Conservation (phyloP, 2,329 filamentous ascomycete genomes). For the Chrysoporthe austroafricana region DNA sequence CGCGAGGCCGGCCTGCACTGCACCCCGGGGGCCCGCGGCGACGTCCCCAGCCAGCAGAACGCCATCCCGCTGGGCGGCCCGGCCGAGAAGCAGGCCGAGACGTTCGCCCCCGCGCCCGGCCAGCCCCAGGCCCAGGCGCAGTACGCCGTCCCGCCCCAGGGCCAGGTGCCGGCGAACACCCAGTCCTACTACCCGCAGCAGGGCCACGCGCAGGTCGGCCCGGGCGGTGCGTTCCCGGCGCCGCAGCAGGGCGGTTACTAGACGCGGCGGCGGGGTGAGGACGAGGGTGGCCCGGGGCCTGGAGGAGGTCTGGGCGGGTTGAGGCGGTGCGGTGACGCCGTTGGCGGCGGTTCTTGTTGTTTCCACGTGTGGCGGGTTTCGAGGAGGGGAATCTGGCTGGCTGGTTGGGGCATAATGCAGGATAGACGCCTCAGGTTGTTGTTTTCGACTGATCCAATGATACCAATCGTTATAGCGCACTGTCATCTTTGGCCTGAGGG, state of each 20-base stretch:
- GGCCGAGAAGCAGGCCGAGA: conserved; percentile 29
- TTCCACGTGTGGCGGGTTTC: too few species aligned
- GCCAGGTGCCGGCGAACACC: conserved; percentile 21
- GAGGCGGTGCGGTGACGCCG: too few species aligned
- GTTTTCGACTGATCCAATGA: background rate
- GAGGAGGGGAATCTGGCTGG: too few species aligned
- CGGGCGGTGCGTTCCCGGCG: conserved; percentile 1
- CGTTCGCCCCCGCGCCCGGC: background rate
- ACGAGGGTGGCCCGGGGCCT: too few species aligned
- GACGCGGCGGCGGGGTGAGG: background rate
- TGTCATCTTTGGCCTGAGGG: background rate
- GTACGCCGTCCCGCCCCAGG: conserved; percentile 21
- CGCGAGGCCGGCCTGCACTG: conserved; percentile 48
- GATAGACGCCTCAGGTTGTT: background rate
- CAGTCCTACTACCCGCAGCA: conserved; percentile 27
- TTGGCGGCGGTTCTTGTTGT: too few species aligned
- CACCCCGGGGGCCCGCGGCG: conserved; percentile 33
- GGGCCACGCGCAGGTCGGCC: background rate
- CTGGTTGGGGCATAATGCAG: background rate
- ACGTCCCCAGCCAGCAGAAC: conserved; percentile 5
- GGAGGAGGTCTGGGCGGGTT: too few species aligned
- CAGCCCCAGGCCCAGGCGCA: conserved; percentile 27
- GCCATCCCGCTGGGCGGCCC: conserved; percentile 28
- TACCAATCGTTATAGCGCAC: conserved; percentile 3
- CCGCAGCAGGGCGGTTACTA: conserved; percentile 23